These are phyloP conservation scores for Cyanophora paradoxa DNA, from an alignment of 78 protist species.

Conservation along the genomic window DNA sequence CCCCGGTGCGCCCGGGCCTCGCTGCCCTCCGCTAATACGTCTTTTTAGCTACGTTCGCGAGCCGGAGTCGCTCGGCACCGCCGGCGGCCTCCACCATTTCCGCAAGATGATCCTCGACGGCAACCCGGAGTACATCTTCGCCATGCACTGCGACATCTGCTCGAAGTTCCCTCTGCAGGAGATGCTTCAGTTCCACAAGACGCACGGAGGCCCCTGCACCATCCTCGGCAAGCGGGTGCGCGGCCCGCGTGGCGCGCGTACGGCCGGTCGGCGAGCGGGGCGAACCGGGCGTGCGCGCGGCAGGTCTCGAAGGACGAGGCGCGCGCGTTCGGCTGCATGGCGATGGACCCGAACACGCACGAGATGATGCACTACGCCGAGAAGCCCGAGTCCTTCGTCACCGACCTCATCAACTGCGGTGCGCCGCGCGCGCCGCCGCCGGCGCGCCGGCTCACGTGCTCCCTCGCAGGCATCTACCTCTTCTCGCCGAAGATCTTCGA, in stretches of 20 bases:
- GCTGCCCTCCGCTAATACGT: too few species aligned
- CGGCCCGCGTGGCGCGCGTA: neutral
- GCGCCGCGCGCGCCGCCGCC: too few species aligned
- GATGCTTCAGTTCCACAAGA: neutral
- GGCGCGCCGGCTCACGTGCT: too few species aligned
- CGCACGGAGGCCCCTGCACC: neutral
- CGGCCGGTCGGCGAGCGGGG: neutral
- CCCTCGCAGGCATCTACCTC: too few species aligned
- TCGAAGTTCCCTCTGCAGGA: neutral
- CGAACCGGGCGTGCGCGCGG: neutral
- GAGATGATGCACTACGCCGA: constrained; percentile 40
- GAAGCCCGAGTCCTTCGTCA: constrained; percentile 29
- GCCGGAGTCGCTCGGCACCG: constrained; percentile 28
- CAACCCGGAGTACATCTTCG: constrained; percentile 15
- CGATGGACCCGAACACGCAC: neutral
- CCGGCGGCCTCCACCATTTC: constrained; percentile 33
- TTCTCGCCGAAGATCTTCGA: constrained; percentile 1
- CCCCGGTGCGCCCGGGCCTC: too few species aligned
- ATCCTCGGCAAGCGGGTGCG: neutral
- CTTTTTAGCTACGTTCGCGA: constrained; percentile 37
- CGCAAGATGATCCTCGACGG: constrained; percentile 22
- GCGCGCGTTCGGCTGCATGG: neutral
- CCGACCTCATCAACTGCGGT: constrained; percentile 24
- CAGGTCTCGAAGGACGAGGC: neutral
- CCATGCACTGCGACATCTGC: constrained; percentile 4